phyloP scores from a whole-genome alignment of 106 monocot genomes.

The Platanthera zijinensis region DNA sequence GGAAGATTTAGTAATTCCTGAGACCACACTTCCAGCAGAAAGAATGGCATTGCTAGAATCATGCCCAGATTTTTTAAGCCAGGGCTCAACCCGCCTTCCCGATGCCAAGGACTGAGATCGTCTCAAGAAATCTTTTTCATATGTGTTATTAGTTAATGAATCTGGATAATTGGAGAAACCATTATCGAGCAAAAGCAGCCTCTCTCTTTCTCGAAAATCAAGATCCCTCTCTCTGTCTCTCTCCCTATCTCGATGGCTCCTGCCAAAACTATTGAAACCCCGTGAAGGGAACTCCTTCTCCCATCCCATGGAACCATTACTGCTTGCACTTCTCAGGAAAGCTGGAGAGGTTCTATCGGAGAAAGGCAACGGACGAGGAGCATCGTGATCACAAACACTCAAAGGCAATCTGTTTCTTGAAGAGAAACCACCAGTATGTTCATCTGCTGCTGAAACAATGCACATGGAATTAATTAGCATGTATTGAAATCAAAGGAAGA shows the following conservation, averaged over 20 bases:
- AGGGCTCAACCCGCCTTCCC: conserved; percentile 20
- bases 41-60: conserved; percentile 21
- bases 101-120: conserved; percentile 27
- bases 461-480: conserved; percentile 1
- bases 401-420: conserved; percentile 25
- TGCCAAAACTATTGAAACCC: conserved; percentile 55
- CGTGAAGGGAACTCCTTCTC: conserved; percentile 25
- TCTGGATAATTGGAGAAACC: conserved; percentile 29
- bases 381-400: conserved; percentile 23
- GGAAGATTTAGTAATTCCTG: conserved; percentile 20
- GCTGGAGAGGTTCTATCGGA: conserved; percentile 5
- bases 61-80: conserved; percentile 20
- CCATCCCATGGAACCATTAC: conserved; percentile 28
- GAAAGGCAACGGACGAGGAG: conserved; percentile 12
- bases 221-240: conserved; percentile 33
- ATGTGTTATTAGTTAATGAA: conserved; percentile 9
- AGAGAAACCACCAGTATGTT: conserved; percentile 21
- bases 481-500: background rate
- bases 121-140: conserved; percentile 28
- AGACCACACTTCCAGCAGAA: conserved; percentile 19
- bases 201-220: conserved; percentile 29
- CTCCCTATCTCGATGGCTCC: conserved; percentile 35
- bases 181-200: conserved; percentile 20
- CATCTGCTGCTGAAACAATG: conserved; percentile 16
- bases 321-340: conserved; percentile 26